These are phyloP conservation scores for Cystobasidium slooffiae DNA, from an alignment of 1,284 basidiomycete genomes.

Conservation along the genomic window DNA sequence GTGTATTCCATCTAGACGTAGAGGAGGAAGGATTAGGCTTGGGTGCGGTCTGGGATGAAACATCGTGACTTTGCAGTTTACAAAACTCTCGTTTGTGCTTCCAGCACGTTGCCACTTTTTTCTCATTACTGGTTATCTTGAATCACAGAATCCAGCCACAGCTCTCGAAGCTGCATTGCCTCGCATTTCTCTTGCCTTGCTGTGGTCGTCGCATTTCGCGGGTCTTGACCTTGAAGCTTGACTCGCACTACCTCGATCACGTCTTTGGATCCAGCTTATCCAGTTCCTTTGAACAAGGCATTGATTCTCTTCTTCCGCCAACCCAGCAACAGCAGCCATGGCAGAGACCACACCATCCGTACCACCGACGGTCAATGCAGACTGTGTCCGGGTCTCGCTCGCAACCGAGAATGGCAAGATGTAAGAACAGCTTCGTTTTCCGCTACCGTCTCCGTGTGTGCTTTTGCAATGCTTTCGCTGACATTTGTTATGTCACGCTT, in stretches of 20 bases:
- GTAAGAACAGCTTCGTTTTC: slow-evolving; percentile 12
- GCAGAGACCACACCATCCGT: background rate
- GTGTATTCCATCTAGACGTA: slow-evolving; percentile 3
- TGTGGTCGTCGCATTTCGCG: background rate
- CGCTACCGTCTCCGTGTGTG: background rate
- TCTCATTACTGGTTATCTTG: too few relatives aligned
- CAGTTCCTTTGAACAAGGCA: background rate
- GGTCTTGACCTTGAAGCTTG: background rate
- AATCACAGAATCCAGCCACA: too few relatives aligned
- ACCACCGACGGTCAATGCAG: slow-evolving; percentile 35
- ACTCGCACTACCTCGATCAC: slow-evolving; percentile 6
- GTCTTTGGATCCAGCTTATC: background rate
- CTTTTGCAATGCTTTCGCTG: background rate
- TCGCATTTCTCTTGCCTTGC: background rate
- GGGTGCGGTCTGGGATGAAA: slow-evolving; percentile 20
- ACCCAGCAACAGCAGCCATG: slow-evolving; percentile 23
- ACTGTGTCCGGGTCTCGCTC: slow-evolving; percentile 30
- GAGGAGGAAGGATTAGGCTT: slow-evolving; percentile 12
- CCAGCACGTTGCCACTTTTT: background rate
- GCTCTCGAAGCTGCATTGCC: background rate
- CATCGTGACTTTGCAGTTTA: slow-evolving; percentile 34
- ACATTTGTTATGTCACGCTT: background rate
- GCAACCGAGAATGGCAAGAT: slow-evolving; percentile 37
- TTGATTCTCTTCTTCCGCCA: background rate
- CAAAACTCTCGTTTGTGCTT: background rate